These are phyloP conservation scores for Sclerotinia minor DNA, from an alignment of 2,329 filamentous ascomycete species.

Conservation along the genomic window DNA sequence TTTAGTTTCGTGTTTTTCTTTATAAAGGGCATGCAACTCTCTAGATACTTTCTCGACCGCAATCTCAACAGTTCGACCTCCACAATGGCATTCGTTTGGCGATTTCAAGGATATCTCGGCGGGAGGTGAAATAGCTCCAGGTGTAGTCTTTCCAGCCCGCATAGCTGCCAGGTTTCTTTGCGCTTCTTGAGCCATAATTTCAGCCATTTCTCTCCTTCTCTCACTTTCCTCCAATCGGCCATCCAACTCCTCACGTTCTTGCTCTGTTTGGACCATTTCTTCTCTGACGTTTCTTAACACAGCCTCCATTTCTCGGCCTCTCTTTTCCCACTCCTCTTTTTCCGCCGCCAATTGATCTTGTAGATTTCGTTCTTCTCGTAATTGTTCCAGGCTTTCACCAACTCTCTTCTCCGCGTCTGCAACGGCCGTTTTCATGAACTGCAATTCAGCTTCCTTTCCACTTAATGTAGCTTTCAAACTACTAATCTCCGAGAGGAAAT, in stretches of 20 bases:
- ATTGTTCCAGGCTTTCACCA: slow-evolving; percentile 78
- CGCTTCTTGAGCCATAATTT: slow-evolving; percentile 73
- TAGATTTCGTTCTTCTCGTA: slow-evolving; percentile 72
- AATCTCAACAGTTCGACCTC: slow-evolving; percentile 69
- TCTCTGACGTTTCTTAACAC: slow-evolving; percentile 78
- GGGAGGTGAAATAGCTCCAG: slow-evolving; percentile 36
- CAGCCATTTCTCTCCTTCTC: slow-evolving; percentile 69
- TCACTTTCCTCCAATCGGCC: slow-evolving; percentile 76
- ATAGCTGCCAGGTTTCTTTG: slow-evolving; percentile 74
- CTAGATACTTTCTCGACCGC: slow-evolving; percentile 89
- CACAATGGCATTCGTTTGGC: slow-evolving; percentile 36
- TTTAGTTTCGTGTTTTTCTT: slow-evolving; percentile 96
- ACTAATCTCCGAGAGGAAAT: slow-evolving; percentile 88
- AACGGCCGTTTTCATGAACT: slow-evolving; percentile 82
- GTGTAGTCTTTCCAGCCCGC: slow-evolving; percentile 57
- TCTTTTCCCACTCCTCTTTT: slow-evolving; percentile 79
- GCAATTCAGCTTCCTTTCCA: slow-evolving; percentile 89
- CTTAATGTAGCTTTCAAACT: slow-evolving; percentile 89
- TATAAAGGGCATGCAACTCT: slow-evolving; percentile 90
- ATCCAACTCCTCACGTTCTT: slow-evolving; percentile 77
- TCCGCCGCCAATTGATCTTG: slow-evolving; percentile 74
- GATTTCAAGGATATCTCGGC: slow-evolving; percentile 42
- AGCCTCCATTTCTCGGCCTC: slow-evolving; percentile 81
- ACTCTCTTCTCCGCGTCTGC: slow-evolving; percentile 89
- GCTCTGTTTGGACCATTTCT: slow-evolving; percentile 75